Base-by-base conservation (phyloP, 2,329 filamentous ascomycete species). In the Diaporthe sp. region DNA sequence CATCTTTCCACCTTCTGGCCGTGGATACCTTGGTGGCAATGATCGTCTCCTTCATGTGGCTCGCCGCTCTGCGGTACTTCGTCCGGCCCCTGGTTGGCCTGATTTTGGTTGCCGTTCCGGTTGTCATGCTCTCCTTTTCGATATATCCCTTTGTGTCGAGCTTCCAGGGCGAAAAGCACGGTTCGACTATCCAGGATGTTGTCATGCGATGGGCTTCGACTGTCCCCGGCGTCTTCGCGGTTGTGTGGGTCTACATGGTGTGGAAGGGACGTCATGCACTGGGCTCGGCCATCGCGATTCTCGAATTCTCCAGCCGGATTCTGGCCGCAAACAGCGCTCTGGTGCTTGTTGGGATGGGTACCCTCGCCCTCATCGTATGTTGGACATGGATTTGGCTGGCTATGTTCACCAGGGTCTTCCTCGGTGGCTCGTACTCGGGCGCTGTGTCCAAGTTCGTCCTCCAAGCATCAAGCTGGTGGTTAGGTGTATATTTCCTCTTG, bases 311-410 rank as follows among this genome's bases (percentile, higher is more conserved):
- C 13, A 96, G 94, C 80, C 93, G 93, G 74, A 97, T 99, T 76
- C 87, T 99, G 22, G 91, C 93, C 9, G 94, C 95, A 49, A 98
- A 97, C 81, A 92, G 95, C 13, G 95, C 94, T 2, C 89, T 99
- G 28, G 88, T 98, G 47, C 83, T 94, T 2, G 90, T 98, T n/a
- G 97, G 97, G 3, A 93, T 98, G 80, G 91, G 89, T 15, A 94
- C 93, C 31, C 89, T 98, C 20, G 90, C 87, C 9, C 87, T 92
- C 37, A 93, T 98, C 58, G 94, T 98, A 13, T 86, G 91, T 20
- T 98, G 96, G 94, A 98, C 96, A 0, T 99, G 97, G 97, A 84
- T 94, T 9, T 99, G 97, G 97, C 91, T 98, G 79, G 92, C 92
- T 80, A 98, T 99, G 95, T 98, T 99, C 84, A 96, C 96, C 10